Percentiles rank a stretch among this genome's conserved stretches.
Evolutionary conservation across 768 basidiomycete species (phyloP).

Genomic region (Amanita fuliginea): DNA sequence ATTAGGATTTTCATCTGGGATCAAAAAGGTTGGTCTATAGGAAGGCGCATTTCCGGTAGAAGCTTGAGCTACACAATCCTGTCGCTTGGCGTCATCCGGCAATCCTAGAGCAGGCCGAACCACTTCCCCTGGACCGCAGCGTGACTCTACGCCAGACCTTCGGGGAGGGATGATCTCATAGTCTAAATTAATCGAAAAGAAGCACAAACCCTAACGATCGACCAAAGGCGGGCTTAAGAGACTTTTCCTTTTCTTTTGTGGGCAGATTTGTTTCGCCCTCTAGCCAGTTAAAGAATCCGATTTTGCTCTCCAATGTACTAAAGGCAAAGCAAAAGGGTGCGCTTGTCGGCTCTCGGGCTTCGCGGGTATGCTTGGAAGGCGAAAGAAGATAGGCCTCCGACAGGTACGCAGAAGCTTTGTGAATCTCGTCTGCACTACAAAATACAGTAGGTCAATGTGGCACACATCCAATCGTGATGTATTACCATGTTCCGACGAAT

Average conservation of each 20-base stretch:
- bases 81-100: background rate
- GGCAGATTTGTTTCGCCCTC: conserved; percentile 33
- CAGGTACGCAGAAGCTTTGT: conserved; percentile 66
- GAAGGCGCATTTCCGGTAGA: background rate
- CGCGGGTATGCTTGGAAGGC: conserved; percentile 19
- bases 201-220: conserved; percentile 2
- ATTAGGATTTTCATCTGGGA: conserved; percentile 22
- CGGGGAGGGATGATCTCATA: background rate
- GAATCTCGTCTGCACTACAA: conserved; percentile 60
- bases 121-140: conserved; percentile 2
- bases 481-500: conserved; percentile 59
- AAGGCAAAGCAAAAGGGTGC: conserved; percentile 72
- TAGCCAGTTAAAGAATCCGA: conserved; percentile 64
- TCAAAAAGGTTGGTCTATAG: background rate
- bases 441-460: background rate
- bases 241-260: background rate
- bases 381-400: conserved; percentile 52
- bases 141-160: background rate
- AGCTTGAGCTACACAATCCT: background rate
- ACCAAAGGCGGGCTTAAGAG: background rate
- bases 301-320: conserved; percentile 21
- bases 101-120: conserved; percentile 3
- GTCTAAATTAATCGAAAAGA: conserved; percentile 1
- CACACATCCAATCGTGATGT: conserved; percentile 1
- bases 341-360: conserved; percentile 33